A percentile compares a stretch with the other conserved stretches of the same genome.
These are phyloP conservation scores for Aureobasidium sp. DNA, from an alignment of 2,329 filamentous ascomycete species.

Conservation along the genomic window DNA sequence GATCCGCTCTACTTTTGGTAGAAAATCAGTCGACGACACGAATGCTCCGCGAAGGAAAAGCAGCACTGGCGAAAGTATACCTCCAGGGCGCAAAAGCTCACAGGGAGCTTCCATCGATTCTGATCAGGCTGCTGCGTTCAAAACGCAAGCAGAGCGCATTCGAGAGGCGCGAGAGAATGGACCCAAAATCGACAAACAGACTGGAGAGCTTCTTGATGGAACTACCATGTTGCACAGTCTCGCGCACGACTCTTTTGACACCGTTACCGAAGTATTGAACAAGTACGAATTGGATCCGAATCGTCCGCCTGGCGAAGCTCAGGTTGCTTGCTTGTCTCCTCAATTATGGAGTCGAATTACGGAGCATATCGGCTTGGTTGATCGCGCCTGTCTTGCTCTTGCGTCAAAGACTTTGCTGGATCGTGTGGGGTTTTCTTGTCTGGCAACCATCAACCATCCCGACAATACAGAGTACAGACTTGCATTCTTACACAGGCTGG, in stretches of 20 bases:
- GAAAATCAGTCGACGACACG: conserved; percentile 1
- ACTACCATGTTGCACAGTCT: conserved; percentile 35
- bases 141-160: conserved; percentile 7
- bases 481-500: conserved; percentile 47
- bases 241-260: conserved; percentile 31
- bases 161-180: conserved; percentile 6
- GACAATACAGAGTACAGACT: conserved; percentile 41
- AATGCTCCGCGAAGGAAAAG: background rate
- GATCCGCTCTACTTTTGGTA: background rate
- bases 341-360: conserved; percentile 42
- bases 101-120: background rate
- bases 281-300: conserved; percentile 16
- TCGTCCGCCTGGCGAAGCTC: conserved; percentile 27
- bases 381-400: conserved; percentile 44
- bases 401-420: conserved; percentile 41
- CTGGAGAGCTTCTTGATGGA: conserved; percentile 24
- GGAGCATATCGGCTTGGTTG: conserved; percentile 37
- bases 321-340: conserved; percentile 40
- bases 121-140: background rate
- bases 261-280: conserved; percentile 24
- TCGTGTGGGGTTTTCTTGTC: conserved; percentile 37
- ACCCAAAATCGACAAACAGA: conserved; percentile 17
- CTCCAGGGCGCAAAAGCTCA: conserved; percentile 1
- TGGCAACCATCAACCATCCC: conserved; percentile 34
- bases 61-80: background rate